Base-by-base conservation (phyloP, 257 asterid species). In the Nemophila menziesii region DNA sequence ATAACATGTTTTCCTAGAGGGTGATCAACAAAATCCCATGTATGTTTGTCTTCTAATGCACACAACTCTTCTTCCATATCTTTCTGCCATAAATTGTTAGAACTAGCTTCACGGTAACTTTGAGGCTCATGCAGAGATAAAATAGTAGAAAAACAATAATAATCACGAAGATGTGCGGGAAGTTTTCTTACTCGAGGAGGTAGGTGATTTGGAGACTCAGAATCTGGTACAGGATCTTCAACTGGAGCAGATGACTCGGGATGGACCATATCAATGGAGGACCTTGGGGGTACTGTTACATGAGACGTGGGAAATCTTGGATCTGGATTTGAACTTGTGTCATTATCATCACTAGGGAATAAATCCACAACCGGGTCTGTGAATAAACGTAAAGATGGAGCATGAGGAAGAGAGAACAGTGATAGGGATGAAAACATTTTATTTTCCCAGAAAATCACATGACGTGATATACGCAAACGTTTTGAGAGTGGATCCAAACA, bases 391-490 rank as follows among this genome's bases (percentile, higher is more conserved):
- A 21, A 22, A 23, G 0, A 9, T 0, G 38, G 4, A 24, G 33
- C 33, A 24, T 24, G 33, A 4, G 33, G 33, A 24, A 24, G 33
- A 24, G 33, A 24, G 9, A 24, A 24, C 6, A 9, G 33, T 24
- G 33, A 24, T 4, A 24, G 4, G 9, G 45, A 40, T 8, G 22
- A 22, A 16, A 24, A 46, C 51, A 23, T 46, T 7, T 46, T 46
- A 22, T 22, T n/a, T 23, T 46, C 51, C 51, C n/a, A 22, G 16
- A 46, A 22, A 24, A 24, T 24, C 6, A 24, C 33, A 24, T 24
- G 36, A n/a, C 19, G 20, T 13, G 15, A 22, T n/a, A 22, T 46
- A 23, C 16, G 2, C 3, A 46, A 21, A 5, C n/a, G n/a, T n/a
- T n/a, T n/a, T n/a, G n/a, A n/a, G n/a, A n/a, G n/a, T n/a, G n/a